These are phyloP conservation scores for Neonectria punicea DNA, from an alignment of 2,329 filamentous ascomycete genomes.

Conservation along the genomic window DNA sequence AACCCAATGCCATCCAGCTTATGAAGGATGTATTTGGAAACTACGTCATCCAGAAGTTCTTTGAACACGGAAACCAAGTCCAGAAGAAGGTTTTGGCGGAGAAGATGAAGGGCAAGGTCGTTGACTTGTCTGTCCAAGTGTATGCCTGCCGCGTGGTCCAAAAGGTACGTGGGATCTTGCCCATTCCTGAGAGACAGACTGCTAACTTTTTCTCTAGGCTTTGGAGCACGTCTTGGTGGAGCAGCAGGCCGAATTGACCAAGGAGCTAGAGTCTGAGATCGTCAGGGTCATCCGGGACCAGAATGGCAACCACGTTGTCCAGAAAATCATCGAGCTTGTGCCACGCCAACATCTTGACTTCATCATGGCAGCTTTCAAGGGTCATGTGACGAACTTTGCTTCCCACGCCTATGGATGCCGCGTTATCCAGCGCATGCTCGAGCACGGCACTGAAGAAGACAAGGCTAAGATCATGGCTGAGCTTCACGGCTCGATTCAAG, in stretches of 20 bases:
- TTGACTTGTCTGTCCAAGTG: constrained; percentile 83
- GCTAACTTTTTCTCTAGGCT: constrained; percentile 63
- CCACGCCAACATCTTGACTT: constrained; percentile 84
- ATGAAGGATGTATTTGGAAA: constrained; percentile 99
- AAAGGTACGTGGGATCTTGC: constrained; percentile 67
- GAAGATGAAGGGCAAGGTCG: constrained; percentile 87
- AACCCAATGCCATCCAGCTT: constrained; percentile 83
- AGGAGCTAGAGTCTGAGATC: constrained; percentile 82
- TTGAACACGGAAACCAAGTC: constrained; percentile 92
- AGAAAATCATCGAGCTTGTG: constrained; percentile 88
- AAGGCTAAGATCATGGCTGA: constrained; percentile 79
- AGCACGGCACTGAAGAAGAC: constrained; percentile 79
- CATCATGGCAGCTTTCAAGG: constrained; percentile 83
- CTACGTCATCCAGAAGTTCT: constrained; percentile 98
- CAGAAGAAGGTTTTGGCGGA: constrained; percentile 90
- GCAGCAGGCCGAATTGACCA: constrained; percentile 85
- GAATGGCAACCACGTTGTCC: constrained; percentile 96
- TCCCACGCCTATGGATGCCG: constrained; percentile 89
- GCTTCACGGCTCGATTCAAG: constrained; percentile 76
- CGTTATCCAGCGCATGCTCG: constrained; percentile 91
- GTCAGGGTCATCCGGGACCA: constrained; percentile 83
- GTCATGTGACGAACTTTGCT: constrained; percentile 78
- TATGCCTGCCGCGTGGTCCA: constrained; percentile 97
- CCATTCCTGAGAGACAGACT: constrained; percentile 26
- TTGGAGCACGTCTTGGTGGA: constrained; percentile 92